phyloP scores from a whole-genome alignment of 139 green algal genomes.

The Auxenochlorella pyrenoidosa region DNA sequence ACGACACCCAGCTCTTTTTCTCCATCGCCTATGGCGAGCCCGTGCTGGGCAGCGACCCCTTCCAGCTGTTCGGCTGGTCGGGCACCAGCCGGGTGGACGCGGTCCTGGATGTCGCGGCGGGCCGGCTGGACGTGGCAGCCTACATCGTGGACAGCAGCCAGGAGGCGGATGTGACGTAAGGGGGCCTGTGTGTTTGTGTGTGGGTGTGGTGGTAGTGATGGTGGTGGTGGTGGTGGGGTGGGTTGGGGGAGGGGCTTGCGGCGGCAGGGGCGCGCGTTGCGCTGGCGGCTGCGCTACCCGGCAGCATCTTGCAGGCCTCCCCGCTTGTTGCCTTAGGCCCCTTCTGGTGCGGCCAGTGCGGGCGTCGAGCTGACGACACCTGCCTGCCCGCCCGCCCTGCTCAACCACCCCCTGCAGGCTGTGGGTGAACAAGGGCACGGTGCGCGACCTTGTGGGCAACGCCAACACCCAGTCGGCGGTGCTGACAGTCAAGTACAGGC shows the following conservation, averaged over 20 bases:
- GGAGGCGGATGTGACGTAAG: slow-evolving; percentile 17
- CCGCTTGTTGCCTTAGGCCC: no score
- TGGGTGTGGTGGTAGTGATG: neutral
- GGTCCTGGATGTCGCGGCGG: slow-evolving; percentile 21
- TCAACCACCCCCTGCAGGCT: neutral
- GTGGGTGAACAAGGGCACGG: neutral
- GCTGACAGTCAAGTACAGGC: slow-evolving; percentile 37
- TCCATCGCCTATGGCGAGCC: slow-evolving; percentile 26
- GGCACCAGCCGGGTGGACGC: slow-evolving; percentile 2
- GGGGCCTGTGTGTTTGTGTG: neutral
- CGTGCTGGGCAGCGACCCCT: slow-evolving; percentile 20
- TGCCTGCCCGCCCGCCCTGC: no score
- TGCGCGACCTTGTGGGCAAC: slow-evolving; percentile 45
- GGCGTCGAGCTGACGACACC: no score
- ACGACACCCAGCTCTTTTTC: slow-evolving; percentile 17
- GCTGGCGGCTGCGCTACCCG: no score
- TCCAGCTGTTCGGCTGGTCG: neutral
- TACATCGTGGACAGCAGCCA: neutral
- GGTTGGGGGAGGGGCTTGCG: no score
- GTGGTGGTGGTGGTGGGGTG: no score
- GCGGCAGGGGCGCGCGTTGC: no score
- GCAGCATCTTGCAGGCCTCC: no score
- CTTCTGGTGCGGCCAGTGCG: no score
- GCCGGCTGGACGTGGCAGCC: slow-evolving; percentile 2
- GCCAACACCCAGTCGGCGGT: slow-evolving; percentile 8